Base-by-base conservation (phyloP, 495 filamentous ascomycete genomes). In the Aspergillus ellipticus region DNA sequence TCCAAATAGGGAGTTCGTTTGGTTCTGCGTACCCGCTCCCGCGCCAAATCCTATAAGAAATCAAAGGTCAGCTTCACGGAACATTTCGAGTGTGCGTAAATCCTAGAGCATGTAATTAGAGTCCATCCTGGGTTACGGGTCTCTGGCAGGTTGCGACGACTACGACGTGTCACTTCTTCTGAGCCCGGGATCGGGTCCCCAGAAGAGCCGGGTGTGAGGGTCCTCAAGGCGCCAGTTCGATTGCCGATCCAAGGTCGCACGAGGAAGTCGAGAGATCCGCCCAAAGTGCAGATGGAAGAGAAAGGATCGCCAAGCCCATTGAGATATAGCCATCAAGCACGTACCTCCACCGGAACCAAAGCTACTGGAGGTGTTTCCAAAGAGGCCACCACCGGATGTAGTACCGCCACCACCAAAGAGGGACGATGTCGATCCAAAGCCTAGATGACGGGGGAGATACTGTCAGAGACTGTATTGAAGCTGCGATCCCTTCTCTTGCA, bases 341-440 rank as follows among this genome's bases (percentile, higher is more conserved):
- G 73, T 83, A 76, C 75, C 79, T 77, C 78, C 77, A 66, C 78
- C 77, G 63, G 75, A 69, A 58, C 82, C 82, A 61, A 85, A 85
- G 65, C 79, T 77, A 62, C 77, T 74, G 58, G 70, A 71, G 43
- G 65, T 69, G 61, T 74, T 74, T 62, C 76, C 73, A 63, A 82
- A 81, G 37, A 78, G 62, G 56, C 73, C 63, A 57, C 74, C 69
- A 26, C 62, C 62, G 47, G 62, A 59, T 53, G 67, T 68, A 35
- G 58, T 66, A 46, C 69, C 64, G 57, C 68, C 59, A n/a, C 49
- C 62, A 62, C 71, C 71, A 60, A 73, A 74, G 22, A 67, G 62
- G 45, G 70, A 66, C 51, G 71, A 63, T 52, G 75, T 73, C 45
- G 79, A 76, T 62, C 82, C 82, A 76, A 85, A 84, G 73, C 81